A percentile compares a stretch with the other conserved stretches of the same genome.
These are phyloP conservation scores for Lolium rigidum DNA, from an alignment of 176 grass and related monocot genomes.

Conservation along the genomic window DNA sequence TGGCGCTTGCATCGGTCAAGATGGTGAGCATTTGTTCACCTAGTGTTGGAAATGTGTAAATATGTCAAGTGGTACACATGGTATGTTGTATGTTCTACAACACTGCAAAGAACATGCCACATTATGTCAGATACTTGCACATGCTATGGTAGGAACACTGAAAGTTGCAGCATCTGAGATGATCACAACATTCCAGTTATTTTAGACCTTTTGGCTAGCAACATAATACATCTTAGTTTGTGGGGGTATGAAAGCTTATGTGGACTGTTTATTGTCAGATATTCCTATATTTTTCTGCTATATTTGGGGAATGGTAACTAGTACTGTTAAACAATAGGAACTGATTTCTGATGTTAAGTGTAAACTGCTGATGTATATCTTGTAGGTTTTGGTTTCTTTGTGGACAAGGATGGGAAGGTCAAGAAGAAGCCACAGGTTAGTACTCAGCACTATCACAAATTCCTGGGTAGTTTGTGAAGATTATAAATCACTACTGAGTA, in stretches of 20 bases:
- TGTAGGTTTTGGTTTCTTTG: slow-evolving; percentile 89
- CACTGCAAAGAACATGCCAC: not conserved
- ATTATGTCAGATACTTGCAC: not conserved
- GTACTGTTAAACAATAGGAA: not conserved
- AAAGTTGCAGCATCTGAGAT: not conserved
- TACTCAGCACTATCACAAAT: slow-evolving; percentile 1
- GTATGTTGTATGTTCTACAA: not conserved
- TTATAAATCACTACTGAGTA: not conserved
- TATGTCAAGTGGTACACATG: not conserved
- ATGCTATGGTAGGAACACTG: not conserved
- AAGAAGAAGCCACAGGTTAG: slow-evolving; percentile 49
- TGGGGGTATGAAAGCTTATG: not conserved
- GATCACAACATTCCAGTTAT: not conserved
- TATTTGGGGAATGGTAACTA: not conserved
- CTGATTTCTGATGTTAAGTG: not conserved
- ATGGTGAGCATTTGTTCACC: slow-evolving; percentile 55
- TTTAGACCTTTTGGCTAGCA: not conserved
- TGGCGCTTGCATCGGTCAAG: slow-evolving; percentile 87
- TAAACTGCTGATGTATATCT: not conserved
- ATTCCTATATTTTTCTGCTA: not conserved
- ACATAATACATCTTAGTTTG: not conserved
- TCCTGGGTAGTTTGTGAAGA: not conserved
- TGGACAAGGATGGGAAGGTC: slow-evolving; percentile 57
- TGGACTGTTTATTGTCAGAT: not conserved
- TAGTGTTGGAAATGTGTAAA: not conserved